A percentile compares a stretch with the other conserved stretches of the same genome.
Evolutionary conservation across 2,329 filamentous ascomycete species (phyloP).

Genomic region (Scedosporium boydii): DNA sequence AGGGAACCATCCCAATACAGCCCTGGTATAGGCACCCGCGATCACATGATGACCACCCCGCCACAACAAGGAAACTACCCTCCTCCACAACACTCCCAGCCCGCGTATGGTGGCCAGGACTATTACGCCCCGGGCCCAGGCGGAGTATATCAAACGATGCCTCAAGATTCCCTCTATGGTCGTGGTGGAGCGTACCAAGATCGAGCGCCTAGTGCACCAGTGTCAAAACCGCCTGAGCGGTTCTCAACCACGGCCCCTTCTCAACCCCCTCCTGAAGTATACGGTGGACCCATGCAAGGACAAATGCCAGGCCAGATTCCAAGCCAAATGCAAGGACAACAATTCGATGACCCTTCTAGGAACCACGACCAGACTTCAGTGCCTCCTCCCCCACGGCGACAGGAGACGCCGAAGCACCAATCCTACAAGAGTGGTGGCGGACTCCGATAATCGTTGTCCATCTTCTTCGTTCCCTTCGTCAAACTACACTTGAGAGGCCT

Average conservation of each 20-base stretch:
- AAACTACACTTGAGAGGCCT: not conserved
- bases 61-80: constrained; percentile 4
- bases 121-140: not conserved
- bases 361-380: not conserved
- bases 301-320: not conserved
- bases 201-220: not conserved
- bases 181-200: constrained; percentile 4
- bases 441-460: not conserved
- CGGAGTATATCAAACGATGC: constrained; percentile 2
- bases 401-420: constrained; percentile 4
- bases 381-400: not conserved
- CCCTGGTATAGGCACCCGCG: not conserved
- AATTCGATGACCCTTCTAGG: not conserved
- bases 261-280: not conserved
- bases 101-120: not conserved
- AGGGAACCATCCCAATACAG: constrained; percentile 1
- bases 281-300: not conserved
- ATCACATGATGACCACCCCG: constrained; percentile 6
- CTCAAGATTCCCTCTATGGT: constrained; percentile 4
- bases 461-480: not conserved
- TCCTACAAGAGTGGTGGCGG: constrained; percentile 1
- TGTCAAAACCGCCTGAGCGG: constrained; percentile 2
- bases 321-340: constrained; percentile 4
- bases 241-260: not conserved
- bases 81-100: constrained; percentile 3